Evolutionary conservation across 2,329 filamentous ascomycete genomes (phyloP), one percentile per base, ranked within the genome.

Genomic region (Ilyonectria destructans): DNA sequence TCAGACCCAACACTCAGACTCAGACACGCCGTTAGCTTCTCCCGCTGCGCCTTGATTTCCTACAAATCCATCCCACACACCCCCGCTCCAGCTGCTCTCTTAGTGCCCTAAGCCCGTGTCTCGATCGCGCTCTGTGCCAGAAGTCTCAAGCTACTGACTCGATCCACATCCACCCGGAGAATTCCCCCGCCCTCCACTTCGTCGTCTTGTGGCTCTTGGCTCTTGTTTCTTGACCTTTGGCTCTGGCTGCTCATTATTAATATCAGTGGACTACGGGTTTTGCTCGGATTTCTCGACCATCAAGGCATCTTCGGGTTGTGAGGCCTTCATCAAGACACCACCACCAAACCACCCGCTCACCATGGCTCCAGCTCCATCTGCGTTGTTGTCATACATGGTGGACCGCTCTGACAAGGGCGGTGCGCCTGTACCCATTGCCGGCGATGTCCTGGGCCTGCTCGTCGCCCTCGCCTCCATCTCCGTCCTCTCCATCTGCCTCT

Each of bases 401-500:
- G 29, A 21, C 23, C 37, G 26, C 21, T 12, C 31, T 9, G 55
- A 55, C 9, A 56, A 33, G 2, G 21, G 33, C 37, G 60, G 35
- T 43, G 55, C 66, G 60, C 48, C 69, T 48, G 77, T 81, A 61
- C 81, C 81, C 6, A 66, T 82, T 46, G 75, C 66, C 6, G 81
- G 81, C 21, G 76, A 79, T 62, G 70, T 80, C 15, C 76, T 81
- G 72, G 81, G 79, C 56, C 74, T 83, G 9, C 68, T 81, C 33
- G 71, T 82, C 19, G 78, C 79, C 6, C 73, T 84, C 4, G 68
- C 76, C 6, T 79, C 81, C 10, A 73, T 76, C 35, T 80, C 79
- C 6, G 76, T 80, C 19, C 69, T 84, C 19, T 78, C 81, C 7
- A 67, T 75, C 48, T 83, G 82, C 59, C 66, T 83, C 45, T 80